These are phyloP conservation scores for Nakazawaea ernobii DNA, from an alignment of 805 yeast genomes.

Conservation along the genomic window DNA sequence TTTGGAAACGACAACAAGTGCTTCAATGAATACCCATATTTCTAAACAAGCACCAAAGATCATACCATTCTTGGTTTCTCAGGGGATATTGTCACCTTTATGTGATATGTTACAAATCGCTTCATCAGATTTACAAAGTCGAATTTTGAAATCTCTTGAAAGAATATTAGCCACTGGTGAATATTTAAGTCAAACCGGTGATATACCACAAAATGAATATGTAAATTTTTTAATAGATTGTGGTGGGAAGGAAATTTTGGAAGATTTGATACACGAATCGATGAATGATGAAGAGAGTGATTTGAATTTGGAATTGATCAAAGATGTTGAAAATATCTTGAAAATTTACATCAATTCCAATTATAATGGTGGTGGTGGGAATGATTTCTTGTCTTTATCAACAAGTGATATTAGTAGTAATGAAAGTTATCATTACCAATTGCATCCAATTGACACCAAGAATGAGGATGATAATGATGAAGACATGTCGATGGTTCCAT, in stretches of 20 bases:
- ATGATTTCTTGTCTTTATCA: not conserved
- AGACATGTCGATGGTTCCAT: constrained; percentile 2
- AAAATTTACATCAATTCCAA: not conserved
- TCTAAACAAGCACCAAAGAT: constrained; percentile 5
- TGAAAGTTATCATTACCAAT: constrained; percentile 4
- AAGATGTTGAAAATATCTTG: not conserved
- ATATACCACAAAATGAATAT: constrained; percentile 6
- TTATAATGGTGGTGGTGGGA: not conserved
- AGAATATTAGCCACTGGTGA: constrained; percentile 10
- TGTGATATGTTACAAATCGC: constrained; percentile 5
- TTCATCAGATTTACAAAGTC: not conserved
- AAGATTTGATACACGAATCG: not conserved
- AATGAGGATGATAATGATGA: constrained; percentile 6
- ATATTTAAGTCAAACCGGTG: constrained; percentile 2
- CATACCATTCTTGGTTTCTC: constrained; percentile 10
- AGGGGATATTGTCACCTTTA: constrained; percentile 9
- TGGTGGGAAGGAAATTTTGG: constrained; percentile 9
- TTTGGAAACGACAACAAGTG: not conserved
- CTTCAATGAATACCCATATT: not conserved
- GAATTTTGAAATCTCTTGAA: constrained; percentile 9
- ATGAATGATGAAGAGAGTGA: constrained; percentile 9
- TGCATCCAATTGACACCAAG: not conserved
- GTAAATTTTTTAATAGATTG: constrained; percentile 5
- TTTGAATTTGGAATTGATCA: constrained; percentile 5
- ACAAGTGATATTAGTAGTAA: constrained; percentile 6